Percentiles rank a stretch among this genome's conserved stretches.
Evolutionary conservation across 768 basidiomycete genomes (phyloP).

Genomic region (Boletus sensibilis): DNA sequence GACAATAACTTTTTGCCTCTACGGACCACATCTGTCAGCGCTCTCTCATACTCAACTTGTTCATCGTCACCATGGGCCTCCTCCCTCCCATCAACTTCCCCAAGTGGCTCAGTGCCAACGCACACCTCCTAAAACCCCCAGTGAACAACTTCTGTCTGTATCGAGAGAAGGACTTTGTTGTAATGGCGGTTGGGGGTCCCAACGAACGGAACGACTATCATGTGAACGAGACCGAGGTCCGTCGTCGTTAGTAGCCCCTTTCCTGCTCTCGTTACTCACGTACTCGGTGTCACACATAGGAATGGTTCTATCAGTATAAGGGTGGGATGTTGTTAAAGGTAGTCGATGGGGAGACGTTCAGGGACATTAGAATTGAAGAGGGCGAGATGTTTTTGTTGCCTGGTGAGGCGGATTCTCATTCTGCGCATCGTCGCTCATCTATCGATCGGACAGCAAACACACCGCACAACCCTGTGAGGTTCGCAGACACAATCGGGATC

Average conservation of each 20-base stretch:
- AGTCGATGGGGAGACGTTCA: conserved; percentile 75
- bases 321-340: conserved; percentile 89
- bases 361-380: conserved; percentile 87
- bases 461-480: conserved; percentile 94
- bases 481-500: conserved; percentile 85
- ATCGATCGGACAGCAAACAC: conserved; percentile 68
- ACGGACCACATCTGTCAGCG: background rate
- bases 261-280: background rate
- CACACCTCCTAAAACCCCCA: conserved; percentile 79
- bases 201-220: conserved; percentile 95
- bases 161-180: conserved; percentile 78
- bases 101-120: conserved; percentile 84
- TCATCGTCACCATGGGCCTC: conserved; percentile 56
- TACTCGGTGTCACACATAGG: conserved; percentile 42
- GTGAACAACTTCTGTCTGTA: conserved; percentile 91
- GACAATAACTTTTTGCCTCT: background rate
- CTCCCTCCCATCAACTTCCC: conserved; percentile 83
- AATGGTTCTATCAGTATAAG: conserved; percentile 98
- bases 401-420: conserved; percentile 45
- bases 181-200: conserved; percentile 97
- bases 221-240: conserved; percentile 89
- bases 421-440: background rate
- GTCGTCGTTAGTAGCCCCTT: conserved; percentile 7
- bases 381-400: conserved; percentile 97
- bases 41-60: no score